Evolutionary conservation across 305 asterid genomes (phyloP).

Genomic region (Fraxinus paxiana): DNA sequence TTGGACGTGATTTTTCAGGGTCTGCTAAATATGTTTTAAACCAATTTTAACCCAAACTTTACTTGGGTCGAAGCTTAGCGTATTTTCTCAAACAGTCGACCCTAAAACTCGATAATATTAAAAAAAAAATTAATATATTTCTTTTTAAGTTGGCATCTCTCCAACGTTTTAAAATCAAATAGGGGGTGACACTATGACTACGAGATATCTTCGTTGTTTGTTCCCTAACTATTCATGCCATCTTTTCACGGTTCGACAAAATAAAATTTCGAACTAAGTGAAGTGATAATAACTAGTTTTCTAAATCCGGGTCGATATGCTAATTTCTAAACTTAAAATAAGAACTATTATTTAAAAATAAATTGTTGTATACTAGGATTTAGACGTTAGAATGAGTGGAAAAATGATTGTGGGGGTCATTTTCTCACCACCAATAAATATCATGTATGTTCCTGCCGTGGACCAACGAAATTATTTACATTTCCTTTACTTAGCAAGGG

Average conservation of each 20-base stretch:
- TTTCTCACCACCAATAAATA: not conserved
- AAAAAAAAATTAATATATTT: not conserved
- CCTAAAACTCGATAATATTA: not conserved
- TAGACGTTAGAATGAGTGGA: not conserved
- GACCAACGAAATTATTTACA: not conserved
- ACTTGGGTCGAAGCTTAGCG: not conserved
- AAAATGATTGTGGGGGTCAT: not conserved
- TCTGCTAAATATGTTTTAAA: not conserved
- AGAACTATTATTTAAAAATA: not conserved
- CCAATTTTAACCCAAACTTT: no score
- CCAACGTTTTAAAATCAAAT: not conserved
- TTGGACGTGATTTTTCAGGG: not conserved
- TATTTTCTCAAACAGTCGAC: not conserved
- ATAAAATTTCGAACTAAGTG: not conserved
- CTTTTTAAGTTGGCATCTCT: not conserved
- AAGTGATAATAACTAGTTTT: not conserved
- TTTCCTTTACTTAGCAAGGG: conserved; percentile 2
- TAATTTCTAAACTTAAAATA: not conserved
- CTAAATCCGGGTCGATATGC: not conserved
- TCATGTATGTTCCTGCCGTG: not conserved
- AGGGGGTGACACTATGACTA: not conserved
- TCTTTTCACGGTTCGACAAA: not conserved
- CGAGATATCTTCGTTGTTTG: not conserved
- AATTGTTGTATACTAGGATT: not conserved
- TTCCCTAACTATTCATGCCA: not conserved